Evolutionary conservation across 1,139 yeast genomes (phyloP).

Genomic region (Pichia sp.): DNA sequence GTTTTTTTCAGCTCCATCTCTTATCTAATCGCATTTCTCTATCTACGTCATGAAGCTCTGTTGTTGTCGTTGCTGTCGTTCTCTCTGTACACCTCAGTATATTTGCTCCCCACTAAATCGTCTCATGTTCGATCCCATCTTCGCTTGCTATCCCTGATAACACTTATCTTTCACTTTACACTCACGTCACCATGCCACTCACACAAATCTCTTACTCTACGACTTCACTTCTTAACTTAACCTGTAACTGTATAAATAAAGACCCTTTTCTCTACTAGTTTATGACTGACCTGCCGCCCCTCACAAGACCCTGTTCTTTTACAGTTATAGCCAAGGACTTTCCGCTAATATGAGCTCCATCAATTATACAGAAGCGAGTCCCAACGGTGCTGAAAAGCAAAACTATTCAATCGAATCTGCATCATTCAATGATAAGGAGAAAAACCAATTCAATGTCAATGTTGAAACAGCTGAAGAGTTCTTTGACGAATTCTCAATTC

Average conservation of each 20-base stretch:
- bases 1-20: too few species aligned
- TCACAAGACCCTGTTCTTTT: not conserved
- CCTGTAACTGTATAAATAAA: too few species aligned
- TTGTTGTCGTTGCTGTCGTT: too few species aligned
- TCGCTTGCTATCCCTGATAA: not conserved
- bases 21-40: too few species aligned
- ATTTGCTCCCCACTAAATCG: too few species aligned
- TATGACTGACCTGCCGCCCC: too few species aligned
- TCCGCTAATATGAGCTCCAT: not conserved
- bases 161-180: not conserved
- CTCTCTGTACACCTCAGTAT: too few species aligned
- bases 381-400: not conserved
- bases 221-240: too few species aligned
- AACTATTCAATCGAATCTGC: not conserved
- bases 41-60: too few species aligned
- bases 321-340: not conserved
- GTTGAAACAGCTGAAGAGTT: not conserved
- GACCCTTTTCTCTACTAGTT: not conserved
- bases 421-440: not conserved
- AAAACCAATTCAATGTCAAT: constrained; percentile 1
- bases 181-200: not conserved
- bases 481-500: not conserved
- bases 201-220: not conserved
- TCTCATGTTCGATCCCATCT: not conserved
- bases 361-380: not conserved